Evolutionary conservation across 305 asterid species (phyloP).

Genomic region (Lippia alba): DNA sequence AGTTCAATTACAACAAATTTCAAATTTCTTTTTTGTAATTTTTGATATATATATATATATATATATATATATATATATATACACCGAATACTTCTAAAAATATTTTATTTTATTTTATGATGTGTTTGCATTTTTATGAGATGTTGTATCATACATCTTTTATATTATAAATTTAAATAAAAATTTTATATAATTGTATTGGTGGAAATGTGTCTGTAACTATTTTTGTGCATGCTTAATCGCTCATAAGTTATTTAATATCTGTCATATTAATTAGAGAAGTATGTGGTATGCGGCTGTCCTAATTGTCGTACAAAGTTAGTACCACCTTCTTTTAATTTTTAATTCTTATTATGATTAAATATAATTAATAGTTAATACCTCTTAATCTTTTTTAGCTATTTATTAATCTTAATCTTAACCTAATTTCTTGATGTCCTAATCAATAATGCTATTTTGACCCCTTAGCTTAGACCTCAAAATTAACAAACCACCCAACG

Average conservation of each 20-base stretch:
- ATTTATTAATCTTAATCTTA: no score
- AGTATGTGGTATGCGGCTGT: slow-evolving; percentile 40
- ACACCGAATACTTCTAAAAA: no score
- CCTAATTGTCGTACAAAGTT: slow-evolving; percentile 45
- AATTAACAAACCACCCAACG: no score
- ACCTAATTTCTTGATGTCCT: no score
- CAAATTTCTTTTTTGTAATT: background rate
- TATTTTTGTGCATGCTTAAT: slow-evolving; percentile 19
- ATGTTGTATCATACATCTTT: no score
- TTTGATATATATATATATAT: background rate
- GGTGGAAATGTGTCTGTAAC: no score
- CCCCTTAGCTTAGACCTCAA: no score
- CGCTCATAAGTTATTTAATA: background rate
- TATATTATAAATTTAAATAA: slow-evolving; percentile 12
- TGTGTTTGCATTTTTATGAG: no score
- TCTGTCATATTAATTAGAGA: slow-evolving; percentile 38
- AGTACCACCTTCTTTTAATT: slow-evolving; percentile 20
- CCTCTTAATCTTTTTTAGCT: background rate
- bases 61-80: no score
- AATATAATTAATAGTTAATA: background rate
- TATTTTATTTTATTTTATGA: no score
- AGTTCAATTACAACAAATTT: slow-evolving; percentile 7
- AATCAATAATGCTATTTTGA: no score
- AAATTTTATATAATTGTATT: no score
- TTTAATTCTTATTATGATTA: background rate